A percentile compares a stretch with the other conserved stretches of the same genome.
These are phyloP conservation scores for Stentor coeruleus DNA, from an alignment of 73 alveolate species.

Conservation along the genomic window DNA sequence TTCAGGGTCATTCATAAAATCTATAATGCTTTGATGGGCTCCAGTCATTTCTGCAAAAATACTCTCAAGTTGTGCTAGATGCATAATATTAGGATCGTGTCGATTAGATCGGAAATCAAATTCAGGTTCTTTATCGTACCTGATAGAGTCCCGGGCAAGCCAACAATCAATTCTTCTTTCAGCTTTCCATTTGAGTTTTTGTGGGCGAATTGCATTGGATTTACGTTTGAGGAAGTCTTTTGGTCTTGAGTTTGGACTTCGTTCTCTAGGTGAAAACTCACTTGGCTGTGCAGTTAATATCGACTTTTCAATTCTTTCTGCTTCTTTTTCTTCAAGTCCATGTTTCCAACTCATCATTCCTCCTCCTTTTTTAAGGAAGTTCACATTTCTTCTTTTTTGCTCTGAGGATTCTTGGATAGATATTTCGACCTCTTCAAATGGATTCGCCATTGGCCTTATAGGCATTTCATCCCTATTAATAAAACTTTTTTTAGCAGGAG, in stretches of 20 bases:
- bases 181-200: conserved; percentile 5
- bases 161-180: conserved; percentile 23
- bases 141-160: background rate
- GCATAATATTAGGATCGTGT: background rate
- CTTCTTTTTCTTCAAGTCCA: background rate
- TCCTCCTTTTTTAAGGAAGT: background rate
- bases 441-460: background rate
- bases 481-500: background rate
- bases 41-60: conserved; percentile 3
- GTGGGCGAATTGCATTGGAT: background rate
- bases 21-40: background rate
- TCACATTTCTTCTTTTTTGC: background rate
- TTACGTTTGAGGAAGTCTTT: conserved; percentile 3
- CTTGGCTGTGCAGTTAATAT: background rate
- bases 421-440: background rate
- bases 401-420: background rate
- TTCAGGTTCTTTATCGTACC: background rate
- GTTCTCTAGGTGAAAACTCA: background rate
- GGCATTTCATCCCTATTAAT: conserved; percentile 2
- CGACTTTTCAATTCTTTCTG: background rate
- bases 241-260: background rate
- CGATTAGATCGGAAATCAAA: background rate
- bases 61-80: background rate
- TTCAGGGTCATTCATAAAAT: background rate
- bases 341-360: background rate